These are phyloP conservation scores for Panicum hallii DNA, from an alignment of 202 grass and related monocot species.

Conservation along the genomic window DNA sequence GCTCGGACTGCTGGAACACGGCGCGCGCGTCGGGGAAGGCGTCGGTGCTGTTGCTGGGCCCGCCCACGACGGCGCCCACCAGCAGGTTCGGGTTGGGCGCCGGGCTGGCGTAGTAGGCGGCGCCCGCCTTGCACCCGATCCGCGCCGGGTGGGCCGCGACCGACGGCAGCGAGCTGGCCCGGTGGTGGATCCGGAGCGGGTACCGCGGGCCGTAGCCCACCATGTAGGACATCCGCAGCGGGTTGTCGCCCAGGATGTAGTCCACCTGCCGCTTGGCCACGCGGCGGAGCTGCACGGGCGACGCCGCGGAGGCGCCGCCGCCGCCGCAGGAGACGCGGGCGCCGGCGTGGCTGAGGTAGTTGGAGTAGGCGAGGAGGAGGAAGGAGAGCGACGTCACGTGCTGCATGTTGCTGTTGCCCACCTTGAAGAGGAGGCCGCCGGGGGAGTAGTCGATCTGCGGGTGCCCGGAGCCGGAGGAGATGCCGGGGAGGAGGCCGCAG, in stretches of 20 bases:
- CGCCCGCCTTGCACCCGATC: conserved; percentile 79
- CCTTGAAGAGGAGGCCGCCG: conserved; percentile 77
- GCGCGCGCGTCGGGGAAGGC: conserved; percentile 74
- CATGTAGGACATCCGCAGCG: conserved; percentile 96
- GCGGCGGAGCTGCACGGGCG: conserved; percentile 67
- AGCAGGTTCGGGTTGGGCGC: conserved; percentile 77
- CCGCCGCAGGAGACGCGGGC: conserved; percentile 62
- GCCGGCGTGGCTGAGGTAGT: conserved; percentile 87
- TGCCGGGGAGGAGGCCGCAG: conserved; percentile 85
- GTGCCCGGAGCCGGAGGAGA: conserved; percentile 55
- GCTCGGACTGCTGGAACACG: conserved; percentile 93
- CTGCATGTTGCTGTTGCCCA: conserved; percentile 94
- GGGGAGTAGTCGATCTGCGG: conserved; percentile 92
- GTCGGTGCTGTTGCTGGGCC: conserved; percentile 81
- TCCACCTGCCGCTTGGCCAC: conserved; percentile 93
- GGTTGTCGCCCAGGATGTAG: conserved; percentile 94
- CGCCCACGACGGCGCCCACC: conserved; percentile 80
- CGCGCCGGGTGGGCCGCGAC: conserved; percentile 55
- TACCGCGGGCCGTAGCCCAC: conserved; percentile 77
- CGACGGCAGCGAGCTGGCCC: conserved; percentile 84
- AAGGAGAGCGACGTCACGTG: conserved; percentile 95
- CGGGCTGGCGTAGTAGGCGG: conserved; percentile 64
- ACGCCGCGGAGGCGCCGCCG: conserved; percentile 48
- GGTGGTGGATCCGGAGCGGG: conserved; percentile 87
- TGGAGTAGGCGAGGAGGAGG: conserved; percentile 88